Percentiles rank a stretch among this genome's conserved stretches.
phyloP scores from a whole-genome alignment of 805 yeast species.

The Pichia eremophila region DNA sequence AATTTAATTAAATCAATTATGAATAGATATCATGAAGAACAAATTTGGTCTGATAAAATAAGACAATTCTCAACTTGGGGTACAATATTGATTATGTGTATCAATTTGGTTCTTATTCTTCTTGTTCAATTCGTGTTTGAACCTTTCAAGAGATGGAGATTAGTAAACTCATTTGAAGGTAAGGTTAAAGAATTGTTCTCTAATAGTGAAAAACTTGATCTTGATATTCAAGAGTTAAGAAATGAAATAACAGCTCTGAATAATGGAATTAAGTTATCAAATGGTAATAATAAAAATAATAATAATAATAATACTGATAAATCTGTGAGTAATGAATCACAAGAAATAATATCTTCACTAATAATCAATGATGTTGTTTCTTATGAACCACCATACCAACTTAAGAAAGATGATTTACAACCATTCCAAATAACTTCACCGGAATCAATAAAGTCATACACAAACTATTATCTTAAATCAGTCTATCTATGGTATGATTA shows the following conservation, averaged over 20 bases:
- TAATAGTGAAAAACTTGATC: conserved; percentile 18
- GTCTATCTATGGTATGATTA: neutral
- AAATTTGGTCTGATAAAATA: conserved; percentile 95
- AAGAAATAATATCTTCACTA: too few relatives aligned
- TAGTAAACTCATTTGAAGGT: conserved; percentile 76
- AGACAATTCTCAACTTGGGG: conserved; percentile 96
- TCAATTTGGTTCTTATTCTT: conserved; percentile 68
- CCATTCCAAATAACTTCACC: neutral
- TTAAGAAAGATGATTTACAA: neutral
- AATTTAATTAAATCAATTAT: conserved; percentile 67
- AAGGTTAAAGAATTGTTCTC: conserved; percentile 54
- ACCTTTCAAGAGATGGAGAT: conserved; percentile 83
- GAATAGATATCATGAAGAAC: conserved; percentile 91
- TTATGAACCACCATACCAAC: neutral
- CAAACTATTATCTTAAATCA: neutral
- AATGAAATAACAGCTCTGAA: conserved; percentile 9
- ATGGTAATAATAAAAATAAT: too few relatives aligned
- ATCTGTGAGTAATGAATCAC: neutral
- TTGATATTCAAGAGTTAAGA: conserved; percentile 12
- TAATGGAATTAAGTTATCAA: neutral
- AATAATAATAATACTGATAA: too few relatives aligned
- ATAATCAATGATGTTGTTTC: too few relatives aligned
- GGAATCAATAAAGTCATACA: neutral
- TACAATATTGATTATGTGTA: conserved; percentile 80
- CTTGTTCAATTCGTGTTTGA: conserved; percentile 82